Percentiles rank a stretch among this genome's conserved stretches.
Conservation (phyloP, 73 alveolate species). For the Tetrahymena malaccensis region DNA sequence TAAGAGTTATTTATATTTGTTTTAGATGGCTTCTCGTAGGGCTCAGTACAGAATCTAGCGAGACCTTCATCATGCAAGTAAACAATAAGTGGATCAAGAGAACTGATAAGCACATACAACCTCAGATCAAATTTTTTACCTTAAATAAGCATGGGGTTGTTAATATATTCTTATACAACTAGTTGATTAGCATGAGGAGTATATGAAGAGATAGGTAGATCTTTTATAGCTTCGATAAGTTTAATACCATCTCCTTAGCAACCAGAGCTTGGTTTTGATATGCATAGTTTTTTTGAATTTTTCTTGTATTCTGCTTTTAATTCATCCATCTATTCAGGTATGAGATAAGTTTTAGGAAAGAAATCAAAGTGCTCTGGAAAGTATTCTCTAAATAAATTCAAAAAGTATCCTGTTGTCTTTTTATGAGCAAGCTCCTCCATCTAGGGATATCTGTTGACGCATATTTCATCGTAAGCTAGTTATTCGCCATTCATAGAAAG, state of each 20-base stretch:
- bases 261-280: slow-evolving; percentile 75
- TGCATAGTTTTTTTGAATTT: slow-evolving; percentile 16
- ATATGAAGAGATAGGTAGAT: not conserved
- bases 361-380: slow-evolving; percentile 72
- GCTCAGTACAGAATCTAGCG: slow-evolving; percentile 89
- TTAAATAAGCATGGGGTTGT: slow-evolving; percentile 86
- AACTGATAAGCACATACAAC: slow-evolving; percentile 83
- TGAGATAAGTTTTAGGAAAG: slow-evolving; percentile 54
- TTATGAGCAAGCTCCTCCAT: slow-evolving; percentile 71
- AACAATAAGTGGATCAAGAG: slow-evolving; percentile 79
- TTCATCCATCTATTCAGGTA: slow-evolving; percentile 66
- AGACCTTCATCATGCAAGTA: slow-evolving; percentile 95
- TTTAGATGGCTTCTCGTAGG: slow-evolving; percentile 63
- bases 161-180: slow-evolving; percentile 71
- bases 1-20: slow-evolving; percentile 54
- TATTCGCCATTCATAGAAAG: slow-evolving; percentile 27
- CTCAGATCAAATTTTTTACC: slow-evolving; percentile 90
- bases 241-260: slow-evolving; percentile 80
- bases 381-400: slow-evolving; percentile 50
- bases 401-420: slow-evolving; percentile 46
- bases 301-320: slow-evolving; percentile 45
- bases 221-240: slow-evolving; percentile 40
- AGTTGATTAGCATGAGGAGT: slow-evolving; percentile 21
- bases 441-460: slow-evolving; percentile 56
- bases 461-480: slow-evolving; percentile 5